A percentile compares a stretch with the other conserved stretches of the same genome.
Evolutionary conservation across 352 stramenopile species (phyloP).

Genomic region (Phytopythium litorale): DNA sequence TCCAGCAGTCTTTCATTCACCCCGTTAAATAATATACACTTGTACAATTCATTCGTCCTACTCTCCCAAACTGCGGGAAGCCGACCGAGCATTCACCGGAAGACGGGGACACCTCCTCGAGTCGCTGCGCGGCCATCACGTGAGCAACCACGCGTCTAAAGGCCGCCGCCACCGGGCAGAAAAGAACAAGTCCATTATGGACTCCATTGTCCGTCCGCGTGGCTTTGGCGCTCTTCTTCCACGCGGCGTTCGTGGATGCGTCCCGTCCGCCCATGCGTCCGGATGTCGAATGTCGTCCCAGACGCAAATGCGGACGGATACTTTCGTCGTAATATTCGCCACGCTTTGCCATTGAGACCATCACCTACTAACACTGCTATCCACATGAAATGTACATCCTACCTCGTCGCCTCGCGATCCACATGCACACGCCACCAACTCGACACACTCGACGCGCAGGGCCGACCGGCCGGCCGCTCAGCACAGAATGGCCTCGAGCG

Average conservation of each 20-base stretch:
- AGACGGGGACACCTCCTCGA: background rate
- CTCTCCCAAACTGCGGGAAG: too few relatives aligned
- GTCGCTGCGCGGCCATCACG: background rate
- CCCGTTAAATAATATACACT: too few relatives aligned
- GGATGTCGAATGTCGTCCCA: too few relatives aligned
- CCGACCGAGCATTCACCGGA: background rate
- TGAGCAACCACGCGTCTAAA: background rate
- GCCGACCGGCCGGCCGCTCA: conserved; percentile 15
- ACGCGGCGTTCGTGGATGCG: background rate
- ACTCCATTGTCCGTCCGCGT: background rate
- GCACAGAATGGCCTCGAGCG: conserved; percentile 70
- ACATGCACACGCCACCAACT: background rate
- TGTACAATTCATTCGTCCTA: too few relatives aligned
- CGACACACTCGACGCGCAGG: background rate
- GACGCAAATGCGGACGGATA: too few relatives aligned
- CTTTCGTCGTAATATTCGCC: too few relatives aligned
- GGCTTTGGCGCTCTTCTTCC: background rate
- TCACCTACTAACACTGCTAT: too few relatives aligned
- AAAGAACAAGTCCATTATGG: too few relatives aligned
- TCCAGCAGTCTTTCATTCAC: too few relatives aligned
- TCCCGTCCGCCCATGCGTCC: background rate
- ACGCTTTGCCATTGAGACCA: too few relatives aligned
- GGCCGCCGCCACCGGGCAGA: too few relatives aligned
- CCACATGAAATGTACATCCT: background rate
- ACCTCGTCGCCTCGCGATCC: background rate